phyloP scores from a whole-genome alignment of 257 asterid species.

The Forsythia suspensa region DNA sequence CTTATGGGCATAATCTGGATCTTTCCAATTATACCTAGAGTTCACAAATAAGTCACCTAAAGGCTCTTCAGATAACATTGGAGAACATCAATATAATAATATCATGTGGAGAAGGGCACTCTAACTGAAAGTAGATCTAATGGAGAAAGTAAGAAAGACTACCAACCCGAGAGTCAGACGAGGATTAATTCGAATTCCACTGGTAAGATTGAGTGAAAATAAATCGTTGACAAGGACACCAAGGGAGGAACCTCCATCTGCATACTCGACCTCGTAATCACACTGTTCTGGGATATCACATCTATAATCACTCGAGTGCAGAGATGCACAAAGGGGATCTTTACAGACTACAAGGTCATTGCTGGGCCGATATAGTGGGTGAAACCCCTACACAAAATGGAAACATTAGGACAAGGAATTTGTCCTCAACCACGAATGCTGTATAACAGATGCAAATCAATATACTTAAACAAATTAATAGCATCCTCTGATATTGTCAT shows the following conservation, averaged over 20 bases:
- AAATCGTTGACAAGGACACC: slow-evolving; percentile 87
- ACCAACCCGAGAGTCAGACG: slow-evolving; percentile 85
- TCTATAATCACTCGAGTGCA: slow-evolving; percentile 68
- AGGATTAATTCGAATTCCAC: slow-evolving; percentile 58
- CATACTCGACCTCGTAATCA: slow-evolving; percentile 96
- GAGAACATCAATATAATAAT: background rate
- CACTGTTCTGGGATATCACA: slow-evolving; percentile 87
- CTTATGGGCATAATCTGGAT: too few species aligned
- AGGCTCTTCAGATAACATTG: too few species aligned
- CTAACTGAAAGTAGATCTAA: too few species aligned
- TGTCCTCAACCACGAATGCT: background rate
- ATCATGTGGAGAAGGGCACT: background rate
- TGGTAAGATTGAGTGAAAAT: slow-evolving; percentile 62
- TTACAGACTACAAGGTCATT: slow-evolving; percentile 80
- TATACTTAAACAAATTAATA: background rate
- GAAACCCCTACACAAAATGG: slow-evolving; percentile 62
- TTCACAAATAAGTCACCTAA: too few species aligned
- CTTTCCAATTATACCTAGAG: background rate
- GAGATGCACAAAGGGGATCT: slow-evolving; percentile 88
- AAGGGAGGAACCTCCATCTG: slow-evolving; percentile 98
- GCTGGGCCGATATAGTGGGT: slow-evolving; percentile 88
- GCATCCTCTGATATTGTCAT: background rate
- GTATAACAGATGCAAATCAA: background rate
- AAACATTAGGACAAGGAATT: background rate
- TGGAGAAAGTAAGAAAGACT: too few species aligned